phyloP scores from a whole-genome alignment of 306 rosid genomes.

The Corylus americana region DNA sequence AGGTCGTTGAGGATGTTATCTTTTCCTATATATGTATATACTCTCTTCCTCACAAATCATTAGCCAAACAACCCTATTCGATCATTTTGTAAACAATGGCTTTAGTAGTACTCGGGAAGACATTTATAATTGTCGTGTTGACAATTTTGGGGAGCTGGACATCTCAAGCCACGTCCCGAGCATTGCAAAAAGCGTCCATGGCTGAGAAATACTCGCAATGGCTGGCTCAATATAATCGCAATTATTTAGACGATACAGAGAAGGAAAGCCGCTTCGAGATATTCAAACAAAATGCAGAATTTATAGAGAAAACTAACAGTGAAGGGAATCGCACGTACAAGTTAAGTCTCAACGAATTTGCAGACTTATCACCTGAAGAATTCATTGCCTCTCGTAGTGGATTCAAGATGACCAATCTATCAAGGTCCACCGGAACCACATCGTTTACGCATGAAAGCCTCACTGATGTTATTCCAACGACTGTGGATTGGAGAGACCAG shows the following conservation, averaged over 20 bases:
- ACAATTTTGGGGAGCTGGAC: background rate
- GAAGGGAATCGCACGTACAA: conserved; percentile 35
- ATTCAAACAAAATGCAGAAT: conserved; percentile 31
- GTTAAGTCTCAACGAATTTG: conserved; percentile 31
- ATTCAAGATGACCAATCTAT: background rate
- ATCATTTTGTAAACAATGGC: background rate
- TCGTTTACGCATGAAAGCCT: conserved; percentile 12
- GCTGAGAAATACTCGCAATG: conserved; percentile 28
- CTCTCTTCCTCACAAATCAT: background rate
- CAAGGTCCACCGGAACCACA: background rate
- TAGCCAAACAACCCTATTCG: background rate
- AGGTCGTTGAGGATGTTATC: no score
- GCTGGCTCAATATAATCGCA: conserved; percentile 23
- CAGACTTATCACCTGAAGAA: conserved; percentile 43
- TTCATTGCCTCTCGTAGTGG: conserved; percentile 34
- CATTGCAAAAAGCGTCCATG: conserved; percentile 28
- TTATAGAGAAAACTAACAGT: conserved; percentile 37
- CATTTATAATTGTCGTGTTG: background rate
- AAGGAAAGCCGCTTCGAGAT: conserved; percentile 30
- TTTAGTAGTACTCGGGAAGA: background rate
- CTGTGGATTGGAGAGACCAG: conserved; percentile 35
- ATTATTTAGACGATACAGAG: conserved; percentile 22
- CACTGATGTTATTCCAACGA: conserved; percentile 11
- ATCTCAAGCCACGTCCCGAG: conserved; percentile 22
- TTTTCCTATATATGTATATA: no score